A percentile compares a stretch with the other conserved stretches of the same genome.
Evolutionary conservation across 495 filamentous ascomycete species (phyloP).

Genomic region (Xylaria intraflava): DNA sequence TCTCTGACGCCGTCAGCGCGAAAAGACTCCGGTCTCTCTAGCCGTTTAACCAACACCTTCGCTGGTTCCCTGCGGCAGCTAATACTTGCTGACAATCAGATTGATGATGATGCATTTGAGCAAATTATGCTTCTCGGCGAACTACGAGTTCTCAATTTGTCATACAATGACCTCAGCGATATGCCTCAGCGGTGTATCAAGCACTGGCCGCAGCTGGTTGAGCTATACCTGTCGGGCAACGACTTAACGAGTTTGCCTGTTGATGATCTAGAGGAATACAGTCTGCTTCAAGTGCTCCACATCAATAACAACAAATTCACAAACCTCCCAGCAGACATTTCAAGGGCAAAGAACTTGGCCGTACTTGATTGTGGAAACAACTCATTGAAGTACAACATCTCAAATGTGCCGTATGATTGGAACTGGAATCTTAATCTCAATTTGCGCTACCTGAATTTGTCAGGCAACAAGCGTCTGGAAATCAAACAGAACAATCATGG

Average conservation of each 20-base stretch:
- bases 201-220: slow-evolving; percentile 78
- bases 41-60: slow-evolving; percentile 72
- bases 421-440: slow-evolving; percentile 99
- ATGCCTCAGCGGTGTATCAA: slow-evolving; percentile 82
- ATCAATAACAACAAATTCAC: slow-evolving; percentile 98
- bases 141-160: slow-evolving; percentile 83
- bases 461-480: slow-evolving; percentile 93
- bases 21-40: slow-evolving; percentile 83
- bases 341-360: slow-evolving; percentile 82
- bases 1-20: slow-evolving; percentile 54
- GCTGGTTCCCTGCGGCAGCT: slow-evolving; percentile 74
- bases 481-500: slow-evolving; percentile 71
- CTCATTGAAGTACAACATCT: slow-evolving; percentile 96
- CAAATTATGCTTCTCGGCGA: slow-evolving; percentile 78
- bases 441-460: slow-evolving; percentile 90
- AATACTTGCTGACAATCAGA: slow-evolving; percentile 85
- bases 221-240: slow-evolving; percentile 94
- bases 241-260: slow-evolving; percentile 85
- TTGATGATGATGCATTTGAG: slow-evolving; percentile 91
- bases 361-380: slow-evolving; percentile 95
- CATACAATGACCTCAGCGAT: slow-evolving; percentile 90
- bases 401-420: slow-evolving; percentile 99
- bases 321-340: slow-evolving; percentile 89
- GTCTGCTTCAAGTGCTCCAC: slow-evolving; percentile 78
- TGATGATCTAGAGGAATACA: slow-evolving; percentile 87